Percentiles rank a stretch among this genome's conserved stretches.
These are phyloP conservation scores for Aureococcus anophagefferens DNA, from an alignment of 108 stramenopile species.

Conservation along the genomic window DNA sequence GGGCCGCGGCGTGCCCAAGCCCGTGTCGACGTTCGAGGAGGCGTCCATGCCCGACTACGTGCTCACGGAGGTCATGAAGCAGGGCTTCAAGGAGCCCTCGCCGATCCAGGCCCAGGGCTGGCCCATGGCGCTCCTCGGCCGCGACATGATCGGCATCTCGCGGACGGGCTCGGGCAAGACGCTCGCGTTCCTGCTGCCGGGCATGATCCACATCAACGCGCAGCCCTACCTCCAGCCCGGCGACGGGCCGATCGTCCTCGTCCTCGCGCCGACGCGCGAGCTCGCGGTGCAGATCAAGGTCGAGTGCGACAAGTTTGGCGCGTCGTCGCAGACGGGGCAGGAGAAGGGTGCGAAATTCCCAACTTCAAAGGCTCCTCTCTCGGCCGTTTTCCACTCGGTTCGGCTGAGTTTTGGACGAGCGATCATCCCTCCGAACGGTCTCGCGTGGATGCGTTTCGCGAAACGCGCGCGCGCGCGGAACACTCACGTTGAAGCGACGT, in stretches of 20 bases:
- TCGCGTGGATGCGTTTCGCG: no score
- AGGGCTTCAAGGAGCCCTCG: slow-evolving; percentile 88
- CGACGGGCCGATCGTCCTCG: slow-evolving; percentile 95
- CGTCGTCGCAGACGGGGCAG: slow-evolving; percentile 66
- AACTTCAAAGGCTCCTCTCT: no score
- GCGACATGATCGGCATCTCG: slow-evolving; percentile 91
- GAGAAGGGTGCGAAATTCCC: no score
- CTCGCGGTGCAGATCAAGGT: slow-evolving; percentile 98
- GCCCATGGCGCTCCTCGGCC: slow-evolving; percentile 97
- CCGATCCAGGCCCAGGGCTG: slow-evolving; percentile 98
- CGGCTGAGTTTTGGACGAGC: no score
- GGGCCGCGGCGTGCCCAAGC: slow-evolving; percentile 88
- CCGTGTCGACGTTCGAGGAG: slow-evolving; percentile 83
- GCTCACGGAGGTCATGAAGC: slow-evolving; percentile 78
- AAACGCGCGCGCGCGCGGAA: no score
- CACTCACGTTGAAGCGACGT: no score
- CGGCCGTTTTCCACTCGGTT: no score
- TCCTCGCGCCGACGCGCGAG: slow-evolving; percentile 95
- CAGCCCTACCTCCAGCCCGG: slow-evolving; percentile 95
- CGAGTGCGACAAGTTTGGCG: slow-evolving; percentile 97
- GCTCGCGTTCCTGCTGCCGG: slow-evolving; percentile 92
- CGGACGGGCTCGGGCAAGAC: slow-evolving; percentile 94
- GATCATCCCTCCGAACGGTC: no score
- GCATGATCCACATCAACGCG: slow-evolving; percentile 97
- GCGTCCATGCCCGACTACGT: slow-evolving; percentile 94